Evolutionary conservation across 768 basidiomycete genomes (phyloP), one percentile per base, ranked within the genome.

Genomic region (Coprinellus aureogranulatus): DNA sequence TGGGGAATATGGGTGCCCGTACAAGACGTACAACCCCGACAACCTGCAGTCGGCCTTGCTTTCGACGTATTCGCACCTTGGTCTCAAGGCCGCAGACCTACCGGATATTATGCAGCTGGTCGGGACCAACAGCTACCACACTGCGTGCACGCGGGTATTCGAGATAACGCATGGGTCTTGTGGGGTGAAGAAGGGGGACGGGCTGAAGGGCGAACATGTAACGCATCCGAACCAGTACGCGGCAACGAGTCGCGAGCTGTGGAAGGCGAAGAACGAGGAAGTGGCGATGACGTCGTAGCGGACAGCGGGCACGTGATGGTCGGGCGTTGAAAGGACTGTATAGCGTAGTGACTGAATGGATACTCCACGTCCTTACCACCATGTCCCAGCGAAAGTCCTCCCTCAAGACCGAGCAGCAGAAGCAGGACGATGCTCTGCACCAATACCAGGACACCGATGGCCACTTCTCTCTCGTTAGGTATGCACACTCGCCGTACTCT

Each of bases 381-480:
- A 84, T 84, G 82, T 81, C 68, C 68, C 76, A 79, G 77, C 73
- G 83, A 75, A 83, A 79, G 67, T 55, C 75, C 59, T 60, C 68
- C 22, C 66, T 67, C 55, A 66, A 69, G 51, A 68, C 68, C 22
- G 59, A 67, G 44, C 63, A 72, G 55, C 67, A 23, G 40, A 42
- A 39, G 64, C 37, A 20, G 63, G 65, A 67, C 20, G 68, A 82
- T 47, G 83, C 80, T 52, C 76, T 95, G 47, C 88, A 88, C 65
- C 87, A 94, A 66, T 96, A 95, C 68, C 77, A 88, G 63, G 87
- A 94, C 61, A 89, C 90, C 23, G 88, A 94, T 58, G 94, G 97
- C 22, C 97, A 99, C 75, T 99, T 99, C 74, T 94, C 93, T 22
- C 86, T 99, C 54, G 97, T 98, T 72, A 88, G 96, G 96, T 95